These are phyloP conservation scores for Plasmodium inui DNA, from an alignment of 169 alveolate species.

Conservation along the genomic window DNA sequence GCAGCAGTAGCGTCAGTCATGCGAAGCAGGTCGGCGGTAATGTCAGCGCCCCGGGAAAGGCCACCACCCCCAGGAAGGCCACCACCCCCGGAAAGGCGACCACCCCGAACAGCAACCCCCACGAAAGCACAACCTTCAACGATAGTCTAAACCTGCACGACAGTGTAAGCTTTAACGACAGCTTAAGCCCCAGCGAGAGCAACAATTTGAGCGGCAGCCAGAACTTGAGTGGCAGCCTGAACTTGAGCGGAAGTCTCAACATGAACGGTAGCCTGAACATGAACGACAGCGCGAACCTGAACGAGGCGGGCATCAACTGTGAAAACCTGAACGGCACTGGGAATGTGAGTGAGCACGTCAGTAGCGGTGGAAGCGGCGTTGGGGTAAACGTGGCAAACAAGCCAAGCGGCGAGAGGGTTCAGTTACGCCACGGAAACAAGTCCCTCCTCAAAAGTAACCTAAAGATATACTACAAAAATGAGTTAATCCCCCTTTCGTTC, in stretches of 20 bases:
- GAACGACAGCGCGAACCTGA: neutral
- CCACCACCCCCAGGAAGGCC: neutral
- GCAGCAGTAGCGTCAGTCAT: neutral
- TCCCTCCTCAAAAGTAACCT: slow-evolving; percentile 29
- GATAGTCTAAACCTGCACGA: neutral
- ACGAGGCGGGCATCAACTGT: neutral
- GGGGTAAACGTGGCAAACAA: neutral
- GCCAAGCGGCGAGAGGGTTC: neutral
- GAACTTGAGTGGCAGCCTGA: neutral
- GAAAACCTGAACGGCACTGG: slow-evolving; percentile 8
- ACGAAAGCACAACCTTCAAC: neutral
- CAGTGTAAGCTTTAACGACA: neutral
- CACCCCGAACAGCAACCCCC: neutral
- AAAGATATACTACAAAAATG: slow-evolving; percentile 68
- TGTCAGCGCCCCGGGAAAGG: neutral
- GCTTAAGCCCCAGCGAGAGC: slow-evolving; percentile 2
- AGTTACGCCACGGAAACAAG: slow-evolving; percentile 11
- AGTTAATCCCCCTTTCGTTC: slow-evolving; percentile 53
- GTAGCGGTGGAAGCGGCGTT: slow-evolving; percentile 16
- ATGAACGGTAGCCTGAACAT: neutral
- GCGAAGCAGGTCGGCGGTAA: neutral
- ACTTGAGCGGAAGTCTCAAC: neutral
- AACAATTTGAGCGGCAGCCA: neutral
- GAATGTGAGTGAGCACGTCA: neutral
- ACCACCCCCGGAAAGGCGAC: neutral